phyloP scores from a whole-genome alignment of 495 filamentous ascomycete species.

The Monascus purpureus region DNA sequence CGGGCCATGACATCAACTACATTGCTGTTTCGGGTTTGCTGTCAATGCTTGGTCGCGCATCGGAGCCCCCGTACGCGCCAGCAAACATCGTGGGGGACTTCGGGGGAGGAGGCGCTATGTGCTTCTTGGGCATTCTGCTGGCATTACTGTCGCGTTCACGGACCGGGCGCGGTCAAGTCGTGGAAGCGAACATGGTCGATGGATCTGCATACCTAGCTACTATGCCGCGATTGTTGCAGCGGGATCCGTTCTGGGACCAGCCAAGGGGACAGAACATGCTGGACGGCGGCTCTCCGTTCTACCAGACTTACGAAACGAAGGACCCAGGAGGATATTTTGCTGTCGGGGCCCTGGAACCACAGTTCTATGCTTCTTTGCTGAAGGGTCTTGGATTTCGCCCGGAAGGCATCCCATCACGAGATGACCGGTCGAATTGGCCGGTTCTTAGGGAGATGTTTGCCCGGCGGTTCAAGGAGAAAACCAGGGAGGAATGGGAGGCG shows the following conservation, averaged over 20 bases:
- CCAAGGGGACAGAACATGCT: conserved; percentile 63
- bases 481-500: conserved; percentile 66
- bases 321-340: conserved; percentile 71
- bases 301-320: conserved; percentile 74
- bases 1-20: conserved; percentile 98
- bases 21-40: conserved; percentile 77
- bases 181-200: conserved; percentile 96
- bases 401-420: conserved; percentile 34
- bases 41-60: conserved; percentile 54
- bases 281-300: conserved; percentile 77
- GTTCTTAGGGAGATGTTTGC: conserved; percentile 46
- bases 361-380: conserved; percentile 62
- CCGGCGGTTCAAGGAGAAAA: conserved; percentile 54
- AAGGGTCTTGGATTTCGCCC: conserved; percentile 45
- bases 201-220: conserved; percentile 64
- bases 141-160: conserved; percentile 25
- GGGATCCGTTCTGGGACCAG: conserved; percentile 42
- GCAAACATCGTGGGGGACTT: conserved; percentile 82
- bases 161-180: conserved; percentile 66
- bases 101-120: conserved; percentile 72
- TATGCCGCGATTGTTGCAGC: conserved; percentile 51
- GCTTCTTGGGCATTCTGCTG: conserved; percentile 44
- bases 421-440: conserved; percentile 51
- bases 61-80: conserved; percentile 60
- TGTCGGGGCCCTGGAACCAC: conserved; percentile 78